These are phyloP conservation scores for Talaromyces sp. DNA, from an alignment of 2,329 filamentous ascomycete genomes.

Conservation along the genomic window DNA sequence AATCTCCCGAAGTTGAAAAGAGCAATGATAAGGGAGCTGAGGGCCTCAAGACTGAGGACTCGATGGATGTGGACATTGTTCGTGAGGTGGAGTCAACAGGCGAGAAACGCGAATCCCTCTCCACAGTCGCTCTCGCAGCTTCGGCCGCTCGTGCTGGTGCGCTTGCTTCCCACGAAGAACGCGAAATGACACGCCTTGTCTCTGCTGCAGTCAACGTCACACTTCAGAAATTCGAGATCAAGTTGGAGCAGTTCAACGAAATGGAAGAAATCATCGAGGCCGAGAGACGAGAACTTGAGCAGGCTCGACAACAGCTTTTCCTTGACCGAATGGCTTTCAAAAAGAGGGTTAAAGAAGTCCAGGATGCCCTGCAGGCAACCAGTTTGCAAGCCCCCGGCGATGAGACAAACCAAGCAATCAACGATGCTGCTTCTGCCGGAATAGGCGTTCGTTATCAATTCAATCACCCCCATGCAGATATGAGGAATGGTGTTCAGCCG, in stretches of 20 bases:
- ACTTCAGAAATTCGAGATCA: conserved; percentile 92
- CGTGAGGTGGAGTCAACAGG: conserved; percentile 31
- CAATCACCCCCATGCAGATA: conserved; percentile 27
- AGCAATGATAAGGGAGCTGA: conserved; percentile 45
- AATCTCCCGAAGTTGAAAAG: conserved; percentile 36
- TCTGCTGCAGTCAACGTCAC: conserved; percentile 88
- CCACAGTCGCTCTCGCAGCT: conserved; percentile 77
- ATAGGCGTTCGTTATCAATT: conserved; percentile 38
- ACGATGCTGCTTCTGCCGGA: conserved; percentile 27
- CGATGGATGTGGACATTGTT: conserved; percentile 52
- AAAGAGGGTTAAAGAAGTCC: conserved; percentile 75
- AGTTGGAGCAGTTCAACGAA: conserved; percentile 92
- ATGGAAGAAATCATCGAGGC: conserved; percentile 90
- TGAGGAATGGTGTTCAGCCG: conserved; percentile 30
- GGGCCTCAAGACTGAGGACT: conserved; percentile 49
- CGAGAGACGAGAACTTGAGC: conserved; percentile 86
- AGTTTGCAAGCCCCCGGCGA: conserved; percentile 39
- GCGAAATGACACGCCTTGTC: conserved; percentile 90
- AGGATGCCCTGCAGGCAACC: conserved; percentile 58
- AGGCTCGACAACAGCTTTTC: conserved; percentile 87
- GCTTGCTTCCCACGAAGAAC: conserved; percentile 91
- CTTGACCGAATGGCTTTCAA: conserved; percentile 87
- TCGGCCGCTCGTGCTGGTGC: conserved; percentile 81
- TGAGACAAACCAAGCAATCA: conserved; percentile 32
- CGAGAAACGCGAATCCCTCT: conserved; percentile 41